Percentiles rank a stretch among this genome's conserved stretches.
phyloP scores from a whole-genome alignment of 169 alveolate genomes.

The Eimeria tenella region DNA sequence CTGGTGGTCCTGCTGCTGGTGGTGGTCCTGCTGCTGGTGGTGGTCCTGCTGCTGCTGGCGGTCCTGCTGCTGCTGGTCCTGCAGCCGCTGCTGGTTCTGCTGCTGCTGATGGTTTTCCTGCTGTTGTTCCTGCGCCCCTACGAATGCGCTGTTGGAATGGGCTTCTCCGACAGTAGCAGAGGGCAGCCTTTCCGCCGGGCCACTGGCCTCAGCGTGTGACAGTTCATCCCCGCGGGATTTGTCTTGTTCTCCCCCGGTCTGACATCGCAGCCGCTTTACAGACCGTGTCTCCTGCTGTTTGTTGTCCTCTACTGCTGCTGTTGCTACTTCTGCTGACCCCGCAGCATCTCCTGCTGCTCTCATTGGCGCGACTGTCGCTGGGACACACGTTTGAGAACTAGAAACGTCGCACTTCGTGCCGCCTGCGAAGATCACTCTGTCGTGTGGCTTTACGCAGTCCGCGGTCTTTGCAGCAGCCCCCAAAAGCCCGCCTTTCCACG shows the following conservation, averaged over 20 bases:
- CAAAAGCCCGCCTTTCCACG: too few species aligned
- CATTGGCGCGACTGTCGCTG: background rate
- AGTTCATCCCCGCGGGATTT: too few species aligned
- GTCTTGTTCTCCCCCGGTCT: too few species aligned
- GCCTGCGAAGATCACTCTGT: too few species aligned
- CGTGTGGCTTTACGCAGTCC: too few species aligned
- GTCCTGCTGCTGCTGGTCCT: background rate
- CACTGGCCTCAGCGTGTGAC: background rate
- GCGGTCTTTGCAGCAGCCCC: too few species aligned
- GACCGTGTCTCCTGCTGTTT: background rate
- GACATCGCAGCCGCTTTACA: background rate
- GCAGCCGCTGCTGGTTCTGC: background rate
- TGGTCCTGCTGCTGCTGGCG: conserved; percentile 1
- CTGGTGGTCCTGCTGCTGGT: background rate
- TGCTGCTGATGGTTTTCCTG: background rate
- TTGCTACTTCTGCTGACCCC: background rate
- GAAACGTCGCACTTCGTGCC: too few species aligned
- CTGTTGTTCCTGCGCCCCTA: background rate
- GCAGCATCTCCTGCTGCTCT: background rate
- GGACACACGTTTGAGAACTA: too few species aligned
- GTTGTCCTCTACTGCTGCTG: background rate
- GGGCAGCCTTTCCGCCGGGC: background rate
- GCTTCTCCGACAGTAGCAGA: background rate
- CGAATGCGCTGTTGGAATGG: background rate
- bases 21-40: background rate